Conservation (phyloP, 345 rosid genomes). For the Cardamine occulta region DNA sequence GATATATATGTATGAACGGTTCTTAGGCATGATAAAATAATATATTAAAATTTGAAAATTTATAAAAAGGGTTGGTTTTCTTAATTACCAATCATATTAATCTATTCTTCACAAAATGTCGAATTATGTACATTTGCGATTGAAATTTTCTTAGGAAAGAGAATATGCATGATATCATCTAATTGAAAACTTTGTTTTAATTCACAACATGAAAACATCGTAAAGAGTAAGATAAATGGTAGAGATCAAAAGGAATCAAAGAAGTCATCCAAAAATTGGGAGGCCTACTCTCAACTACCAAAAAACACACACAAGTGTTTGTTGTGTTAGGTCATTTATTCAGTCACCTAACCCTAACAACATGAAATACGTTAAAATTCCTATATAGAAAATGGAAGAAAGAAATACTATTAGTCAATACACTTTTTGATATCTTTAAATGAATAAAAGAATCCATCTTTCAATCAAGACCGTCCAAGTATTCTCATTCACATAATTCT, state of each 20-base stretch:
- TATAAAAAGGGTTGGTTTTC: not conserved
- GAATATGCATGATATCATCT: slow-evolving; percentile 40
- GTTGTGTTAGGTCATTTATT: slow-evolving; percentile 48
- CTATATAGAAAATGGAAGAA: not conserved
- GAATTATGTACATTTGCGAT: slow-evolving; percentile 3
- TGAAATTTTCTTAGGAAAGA: slow-evolving; percentile 5
- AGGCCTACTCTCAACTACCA: slow-evolving; percentile 48
- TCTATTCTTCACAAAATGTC: not conserved
- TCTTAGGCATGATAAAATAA: not conserved
- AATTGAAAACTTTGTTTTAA: not conserved
- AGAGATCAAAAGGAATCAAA: slow-evolving; percentile 13
- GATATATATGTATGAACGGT: not conserved
- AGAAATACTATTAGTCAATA: slow-evolving; percentile 16
- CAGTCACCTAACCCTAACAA: slow-evolving; percentile 47
- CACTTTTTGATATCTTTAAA: not conserved
- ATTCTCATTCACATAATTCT: slow-evolving; percentile 32
- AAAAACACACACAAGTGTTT: slow-evolving; percentile 27
- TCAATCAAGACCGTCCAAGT: slow-evolving; percentile 42
- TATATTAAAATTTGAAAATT: not conserved
- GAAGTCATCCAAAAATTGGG: slow-evolving; percentile 46
- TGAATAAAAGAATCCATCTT: slow-evolving; percentile 4
- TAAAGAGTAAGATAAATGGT: slow-evolving; percentile 29
- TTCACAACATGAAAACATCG: not conserved
- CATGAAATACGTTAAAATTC: slow-evolving; percentile 23
- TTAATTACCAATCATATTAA: not conserved